These are phyloP conservation scores for Kodamaea kaohsiungensis DNA, from an alignment of 805 yeast species.

Conservation along the genomic window DNA sequence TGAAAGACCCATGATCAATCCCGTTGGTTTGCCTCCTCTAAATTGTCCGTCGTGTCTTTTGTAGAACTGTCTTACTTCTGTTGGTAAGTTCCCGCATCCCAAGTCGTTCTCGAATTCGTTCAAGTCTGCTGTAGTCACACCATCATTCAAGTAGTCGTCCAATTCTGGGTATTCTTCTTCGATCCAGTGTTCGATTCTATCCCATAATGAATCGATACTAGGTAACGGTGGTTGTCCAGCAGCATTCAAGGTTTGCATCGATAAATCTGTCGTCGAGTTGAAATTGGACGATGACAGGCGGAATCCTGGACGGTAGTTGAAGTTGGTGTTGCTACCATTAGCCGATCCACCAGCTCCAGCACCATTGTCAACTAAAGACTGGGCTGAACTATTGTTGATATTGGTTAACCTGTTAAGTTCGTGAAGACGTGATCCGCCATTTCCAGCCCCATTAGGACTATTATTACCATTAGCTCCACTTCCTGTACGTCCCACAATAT, in stretches of 20 bases:
- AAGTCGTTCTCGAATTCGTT: slow-evolving; percentile 48
- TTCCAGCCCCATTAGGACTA: slow-evolving; percentile 18
- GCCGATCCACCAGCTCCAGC: slow-evolving; percentile 4
- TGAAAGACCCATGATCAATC: slow-evolving; percentile 44
- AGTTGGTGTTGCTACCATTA: slow-evolving; percentile 16
- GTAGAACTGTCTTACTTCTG: slow-evolving; percentile 45
- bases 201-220: slow-evolving; percentile 42
- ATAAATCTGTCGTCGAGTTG: slow-evolving; percentile 37
- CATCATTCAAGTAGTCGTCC: slow-evolving; percentile 43
- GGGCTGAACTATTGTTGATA: slow-evolving; percentile 26
- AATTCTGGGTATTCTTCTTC: slow-evolving; percentile 49
- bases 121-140: slow-evolving; percentile 46
- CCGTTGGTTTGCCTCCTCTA: slow-evolving; percentile 47
- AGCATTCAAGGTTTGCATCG: slow-evolving; percentile 43
- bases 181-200: slow-evolving; percentile 41
- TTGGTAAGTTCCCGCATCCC: slow-evolving; percentile 43
- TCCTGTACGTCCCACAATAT: slow-evolving; percentile 9
- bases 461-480: slow-evolving; percentile 18
- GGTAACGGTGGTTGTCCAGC: slow-evolving; percentile 54
- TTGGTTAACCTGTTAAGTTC: slow-evolving; percentile 32
- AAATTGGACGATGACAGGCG: slow-evolving; percentile 42
- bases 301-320: slow-evolving; percentile 44
- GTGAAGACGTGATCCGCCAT: slow-evolving; percentile 32
- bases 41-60: slow-evolving; percentile 49
- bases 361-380: slow-evolving; percentile 25